Conservation (phyloP, 306 rosid genomes). For the Quercus berberidifolia region DNA sequence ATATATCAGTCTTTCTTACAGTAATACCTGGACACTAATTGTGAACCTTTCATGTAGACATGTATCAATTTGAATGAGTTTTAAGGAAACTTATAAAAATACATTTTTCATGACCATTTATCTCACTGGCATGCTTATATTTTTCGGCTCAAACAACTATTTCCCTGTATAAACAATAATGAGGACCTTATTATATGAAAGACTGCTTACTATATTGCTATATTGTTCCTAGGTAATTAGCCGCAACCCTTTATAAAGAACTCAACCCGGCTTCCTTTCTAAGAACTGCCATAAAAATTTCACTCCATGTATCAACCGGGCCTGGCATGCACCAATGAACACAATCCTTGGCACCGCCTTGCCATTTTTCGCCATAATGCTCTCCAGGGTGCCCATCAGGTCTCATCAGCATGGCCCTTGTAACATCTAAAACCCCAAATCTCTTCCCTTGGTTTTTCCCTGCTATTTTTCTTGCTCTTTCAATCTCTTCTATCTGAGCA, state of each 20-base stretch:
- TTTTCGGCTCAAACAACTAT: background rate
- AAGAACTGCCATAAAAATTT: constrained; percentile 51
- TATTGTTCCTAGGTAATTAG: background rate
- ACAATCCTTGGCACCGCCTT: constrained; percentile 81
- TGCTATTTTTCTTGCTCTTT: constrained; percentile 31
- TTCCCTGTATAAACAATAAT: background rate
- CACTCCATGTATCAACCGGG: constrained; percentile 77
- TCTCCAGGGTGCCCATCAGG: constrained; percentile 84
- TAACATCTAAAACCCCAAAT: constrained; percentile 56
- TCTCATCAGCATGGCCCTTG: constrained; percentile 79
- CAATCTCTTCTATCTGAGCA: constrained; percentile 56
- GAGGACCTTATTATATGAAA: constrained; percentile 4
- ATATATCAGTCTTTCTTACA: too few species aligned
- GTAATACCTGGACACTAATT: too few species aligned
- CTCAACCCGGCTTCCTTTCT: constrained; percentile 26
- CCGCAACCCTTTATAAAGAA: constrained; percentile 7
- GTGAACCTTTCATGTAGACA: background rate
- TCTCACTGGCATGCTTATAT: background rate
- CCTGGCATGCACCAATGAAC: constrained; percentile 99
- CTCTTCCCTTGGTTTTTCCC: constrained; percentile 27
- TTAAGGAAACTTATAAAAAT: too few species aligned
- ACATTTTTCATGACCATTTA: background rate
- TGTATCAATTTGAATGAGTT: background rate
- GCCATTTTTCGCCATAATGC: constrained; percentile 77
- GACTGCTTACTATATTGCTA: background rate